A percentile compares a stretch with the other conserved stretches of the same genome.
Conservation (phyloP, 2,329 filamentous ascomycete genomes). For the Claviceps quebecensis region DNA sequence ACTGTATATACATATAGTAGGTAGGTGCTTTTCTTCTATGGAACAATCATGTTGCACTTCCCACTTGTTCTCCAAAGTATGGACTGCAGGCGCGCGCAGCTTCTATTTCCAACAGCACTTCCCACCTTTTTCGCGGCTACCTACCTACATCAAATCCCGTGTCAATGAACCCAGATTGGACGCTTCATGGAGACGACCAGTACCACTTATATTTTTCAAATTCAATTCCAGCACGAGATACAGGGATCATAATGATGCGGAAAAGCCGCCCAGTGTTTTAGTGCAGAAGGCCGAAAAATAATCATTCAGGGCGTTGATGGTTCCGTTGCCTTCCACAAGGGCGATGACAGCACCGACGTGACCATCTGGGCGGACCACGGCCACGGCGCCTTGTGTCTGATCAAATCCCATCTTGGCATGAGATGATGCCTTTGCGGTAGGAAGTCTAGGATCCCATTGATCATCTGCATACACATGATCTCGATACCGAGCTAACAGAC, state of each 20-base stretch:
- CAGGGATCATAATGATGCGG: neutral
- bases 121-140: no score
- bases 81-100: no score
- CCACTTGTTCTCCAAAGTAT: no score
- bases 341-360: conserved; percentile 67
- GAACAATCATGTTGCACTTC: no score
- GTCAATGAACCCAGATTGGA: no score
- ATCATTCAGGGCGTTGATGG: conserved; percentile 65
- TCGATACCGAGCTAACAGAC: conserved; percentile 57
- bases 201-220: no score
- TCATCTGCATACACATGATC: conserved; percentile 83
- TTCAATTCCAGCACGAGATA: no score
- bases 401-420: conserved; percentile 80
- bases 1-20: no score
- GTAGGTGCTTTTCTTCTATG: no score
- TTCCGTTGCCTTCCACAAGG: conserved; percentile 62
- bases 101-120: no score
- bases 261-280: conserved; percentile 28
- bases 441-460: conserved; percentile 55
- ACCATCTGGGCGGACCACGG: conserved; percentile 76
- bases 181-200: no score
- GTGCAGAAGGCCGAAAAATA: conserved; percentile 67
- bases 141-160: no score
- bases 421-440: conserved; percentile 56
- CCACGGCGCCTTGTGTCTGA: conserved; percentile 58